phyloP scores from a whole-genome alignment of 768 basidiomycete species.

The Calocera viscosa region DNA sequence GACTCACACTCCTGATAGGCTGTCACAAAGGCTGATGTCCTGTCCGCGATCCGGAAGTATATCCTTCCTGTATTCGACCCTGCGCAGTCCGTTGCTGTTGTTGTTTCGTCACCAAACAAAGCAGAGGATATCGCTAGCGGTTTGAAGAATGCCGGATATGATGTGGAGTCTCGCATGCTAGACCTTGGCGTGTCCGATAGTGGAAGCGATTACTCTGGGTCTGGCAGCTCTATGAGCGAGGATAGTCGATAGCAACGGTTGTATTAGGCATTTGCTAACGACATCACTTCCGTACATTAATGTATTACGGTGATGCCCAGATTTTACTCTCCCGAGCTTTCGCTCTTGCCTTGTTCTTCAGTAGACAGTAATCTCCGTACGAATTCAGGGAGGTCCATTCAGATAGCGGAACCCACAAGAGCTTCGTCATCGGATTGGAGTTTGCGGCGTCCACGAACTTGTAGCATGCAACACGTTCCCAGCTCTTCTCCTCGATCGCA shows the following conservation, averaged over 20 bases:
- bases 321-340: constrained; percentile 13
- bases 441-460: constrained; percentile 74
- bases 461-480: constrained; percentile 70
- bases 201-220: constrained; percentile 18
- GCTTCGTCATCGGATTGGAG: constrained; percentile 59
- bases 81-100: constrained; percentile 59
- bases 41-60: constrained; percentile 53
- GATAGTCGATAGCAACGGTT: neutral
- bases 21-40: constrained; percentile 69
- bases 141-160: constrained; percentile 57
- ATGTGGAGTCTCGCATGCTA: constrained; percentile 59
- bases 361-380: constrained; percentile 84
- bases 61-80: constrained; percentile 78
- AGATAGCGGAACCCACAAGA: constrained; percentile 66
- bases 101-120: constrained; percentile 74
- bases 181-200: constrained; percentile 38
- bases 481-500: constrained; percentile 46
- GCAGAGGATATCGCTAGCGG: constrained; percentile 54
- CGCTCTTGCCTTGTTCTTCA: constrained; percentile 39
- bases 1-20: constrained; percentile 27
- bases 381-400: constrained; percentile 56
- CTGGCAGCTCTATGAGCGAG: neutral
- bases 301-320: neutral
- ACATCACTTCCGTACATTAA: neutral
- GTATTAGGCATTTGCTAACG: neutral